These are phyloP conservation scores for Aegilops tauschii DNA, from an alignment of 176 grass and related monocot species.

Conservation along the genomic window DNA sequence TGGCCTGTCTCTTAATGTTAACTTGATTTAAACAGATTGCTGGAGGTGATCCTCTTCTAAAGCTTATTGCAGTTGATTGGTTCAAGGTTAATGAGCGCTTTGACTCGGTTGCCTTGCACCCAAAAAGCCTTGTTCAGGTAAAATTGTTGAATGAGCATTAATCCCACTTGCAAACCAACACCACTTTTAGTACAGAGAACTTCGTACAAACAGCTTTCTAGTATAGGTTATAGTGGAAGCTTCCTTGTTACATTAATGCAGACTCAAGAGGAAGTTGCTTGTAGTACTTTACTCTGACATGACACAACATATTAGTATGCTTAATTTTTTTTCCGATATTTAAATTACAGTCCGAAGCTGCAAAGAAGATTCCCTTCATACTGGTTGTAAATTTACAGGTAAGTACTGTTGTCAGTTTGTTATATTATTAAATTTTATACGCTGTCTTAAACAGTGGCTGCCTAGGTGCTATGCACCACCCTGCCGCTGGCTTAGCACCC, in stretches of 20 bases:
- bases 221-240: neutral
- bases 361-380: conserved; percentile 87
- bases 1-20: conserved; percentile 4
- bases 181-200: conserved; percentile 7
- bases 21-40: conserved; percentile 58
- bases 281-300: neutral
- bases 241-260: conserved; percentile 9
- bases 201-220: neutral
- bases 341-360: conserved; percentile 77
- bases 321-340: conserved; percentile 19
- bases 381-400: conserved; percentile 95
- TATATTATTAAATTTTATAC: conserved; percentile 21
- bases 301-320: conserved; percentile 22
- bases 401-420: conserved; percentile 11
- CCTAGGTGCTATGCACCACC: neutral
- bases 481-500: neutral
- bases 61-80: conserved; percentile 93
- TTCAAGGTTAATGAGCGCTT: conserved; percentile 76
- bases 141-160: conserved; percentile 13
- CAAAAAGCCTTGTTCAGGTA: conserved; percentile 94
- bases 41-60: conserved; percentile 88
- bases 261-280: neutral
- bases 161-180: neutral
- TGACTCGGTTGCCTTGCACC: conserved; percentile 82
- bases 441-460: neutral